Conservation (phyloP, 768 basidiomycete genomes). For the Cantharellus anzutake region DNA sequence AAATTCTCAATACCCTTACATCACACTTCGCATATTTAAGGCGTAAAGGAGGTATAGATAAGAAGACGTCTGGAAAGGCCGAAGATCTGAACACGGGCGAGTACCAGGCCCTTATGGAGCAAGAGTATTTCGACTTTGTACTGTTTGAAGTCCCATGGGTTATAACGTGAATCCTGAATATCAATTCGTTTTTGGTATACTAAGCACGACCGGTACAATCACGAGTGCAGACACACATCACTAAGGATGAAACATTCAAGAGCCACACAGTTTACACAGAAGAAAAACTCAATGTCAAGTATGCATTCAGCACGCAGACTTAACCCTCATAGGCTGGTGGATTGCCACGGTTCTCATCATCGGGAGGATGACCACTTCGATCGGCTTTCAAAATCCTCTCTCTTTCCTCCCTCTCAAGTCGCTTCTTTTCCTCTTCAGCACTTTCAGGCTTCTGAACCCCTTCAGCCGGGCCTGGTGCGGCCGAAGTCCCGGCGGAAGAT, state of each 20-base stretch:
- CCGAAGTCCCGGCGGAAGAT: neutral
- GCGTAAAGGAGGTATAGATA: constrained; percentile 25
- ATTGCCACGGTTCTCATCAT: neutral
- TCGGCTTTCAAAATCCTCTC: neutral
- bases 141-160: constrained; percentile 90
- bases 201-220: no score
- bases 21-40: constrained; percentile 55
- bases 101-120: constrained; percentile 82
- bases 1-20: constrained; percentile 46
- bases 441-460: constrained; percentile 22
- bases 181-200: no score
- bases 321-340: no score
- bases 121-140: constrained; percentile 92
- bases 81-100: constrained; percentile 55
- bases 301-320: no score
- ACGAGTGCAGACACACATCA: no score
- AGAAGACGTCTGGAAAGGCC: constrained; percentile 23
- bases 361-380: neutral
- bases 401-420: constrained; percentile 39
- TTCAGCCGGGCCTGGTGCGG: neutral
- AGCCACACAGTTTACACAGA: no score
- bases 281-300: no score
- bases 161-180: constrained; percentile 14
- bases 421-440: constrained; percentile 47
- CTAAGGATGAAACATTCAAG: no score